Percentiles rank a stretch among this genome's conserved stretches.
phyloP scores from a whole-genome alignment of 768 basidiomycete genomes.

The Auriculariales sp. region DNA sequence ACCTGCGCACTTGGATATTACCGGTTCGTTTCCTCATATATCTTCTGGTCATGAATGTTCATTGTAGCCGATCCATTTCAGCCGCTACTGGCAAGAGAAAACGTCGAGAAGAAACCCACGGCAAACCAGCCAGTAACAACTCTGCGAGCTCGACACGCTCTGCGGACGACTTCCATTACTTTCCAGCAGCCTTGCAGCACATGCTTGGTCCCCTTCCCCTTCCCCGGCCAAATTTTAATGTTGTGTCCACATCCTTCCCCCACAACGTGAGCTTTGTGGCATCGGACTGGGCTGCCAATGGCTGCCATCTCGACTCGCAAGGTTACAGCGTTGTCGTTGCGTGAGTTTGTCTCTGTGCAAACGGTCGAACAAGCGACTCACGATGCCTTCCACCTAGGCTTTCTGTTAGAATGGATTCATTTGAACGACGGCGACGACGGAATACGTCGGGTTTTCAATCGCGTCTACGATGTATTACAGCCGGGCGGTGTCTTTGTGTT shows the following conservation, averaged over 20 bases:
- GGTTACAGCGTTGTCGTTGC: conserved; percentile 69
- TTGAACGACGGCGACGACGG: conserved; percentile 67
- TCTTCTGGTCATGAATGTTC: no score
- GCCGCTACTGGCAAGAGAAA: no score
- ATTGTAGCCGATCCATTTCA: no score
- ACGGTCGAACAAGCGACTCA: background rate
- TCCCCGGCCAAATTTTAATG: conserved; percentile 16
- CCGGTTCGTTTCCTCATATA: background rate
- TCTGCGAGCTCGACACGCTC: background rate
- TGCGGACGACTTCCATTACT: conserved; percentile 26
- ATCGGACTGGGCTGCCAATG: conserved; percentile 55
- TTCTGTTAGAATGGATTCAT: conserved; percentile 87
- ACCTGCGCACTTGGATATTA: conserved; percentile 16
- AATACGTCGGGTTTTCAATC: conserved; percentile 49
- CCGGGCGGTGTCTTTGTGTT: conserved; percentile 56
- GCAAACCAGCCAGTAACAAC: background rate
- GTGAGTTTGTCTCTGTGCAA: conserved; percentile 27
- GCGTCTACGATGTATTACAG: conserved; percentile 40
- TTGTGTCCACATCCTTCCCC: conserved; percentile 39
- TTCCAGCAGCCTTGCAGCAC: conserved; percentile 65
- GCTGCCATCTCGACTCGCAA: conserved; percentile 33
- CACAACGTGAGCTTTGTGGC: conserved; percentile 63
- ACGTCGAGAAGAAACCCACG: no score
- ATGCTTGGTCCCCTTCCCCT: conserved; percentile 63
- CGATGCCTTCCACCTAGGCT: conserved; percentile 33